Percentiles rank a stretch among this genome's conserved stretches.
These are phyloP conservation scores for Choiromyces venosus DNA, from an alignment of 495 filamentous ascomycete species.

Conservation along the genomic window DNA sequence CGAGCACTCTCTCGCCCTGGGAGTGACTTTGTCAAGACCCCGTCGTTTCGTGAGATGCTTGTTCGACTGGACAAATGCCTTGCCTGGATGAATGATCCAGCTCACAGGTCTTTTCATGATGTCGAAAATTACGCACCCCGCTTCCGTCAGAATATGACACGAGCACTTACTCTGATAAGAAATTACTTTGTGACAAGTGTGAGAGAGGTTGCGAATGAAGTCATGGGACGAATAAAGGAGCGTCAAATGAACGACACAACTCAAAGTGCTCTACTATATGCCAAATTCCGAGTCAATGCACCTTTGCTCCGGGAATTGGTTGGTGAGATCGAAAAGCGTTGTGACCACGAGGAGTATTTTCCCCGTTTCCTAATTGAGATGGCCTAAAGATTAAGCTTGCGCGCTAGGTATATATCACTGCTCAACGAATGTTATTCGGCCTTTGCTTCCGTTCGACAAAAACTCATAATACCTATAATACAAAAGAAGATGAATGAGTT, in stretches of 20 bases:
- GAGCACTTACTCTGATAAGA: constrained; percentile 72
- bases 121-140: constrained; percentile 70
- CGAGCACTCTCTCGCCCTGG: constrained; percentile 86
- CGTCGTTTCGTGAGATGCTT: constrained; percentile 82
- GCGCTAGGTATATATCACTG: constrained; percentile 35
- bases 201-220: constrained; percentile 63
- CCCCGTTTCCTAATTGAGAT: background rate
- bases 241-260: constrained; percentile 70
- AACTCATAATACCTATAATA: constrained; percentile 52
- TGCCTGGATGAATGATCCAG: constrained; percentile 45
- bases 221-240: constrained; percentile 63
- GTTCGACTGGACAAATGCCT: constrained; percentile 79
- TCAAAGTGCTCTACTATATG: constrained; percentile 68
- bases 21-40: constrained; percentile 72
- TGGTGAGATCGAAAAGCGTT: constrained; percentile 40
- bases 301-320: constrained; percentile 36
- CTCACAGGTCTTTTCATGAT: constrained; percentile 73
- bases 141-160: constrained; percentile 65
- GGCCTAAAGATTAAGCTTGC: constrained; percentile 6
- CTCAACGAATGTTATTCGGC: constrained; percentile 39
- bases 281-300: constrained; percentile 62
- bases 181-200: constrained; percentile 74
- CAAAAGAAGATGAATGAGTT: constrained; percentile 62
- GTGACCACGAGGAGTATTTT: constrained; percentile 40
- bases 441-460: constrained; percentile 36